Base-by-base conservation (phyloP, 2,329 filamentous ascomycete genomes). In the Fusarium euwallaceae region DNA sequence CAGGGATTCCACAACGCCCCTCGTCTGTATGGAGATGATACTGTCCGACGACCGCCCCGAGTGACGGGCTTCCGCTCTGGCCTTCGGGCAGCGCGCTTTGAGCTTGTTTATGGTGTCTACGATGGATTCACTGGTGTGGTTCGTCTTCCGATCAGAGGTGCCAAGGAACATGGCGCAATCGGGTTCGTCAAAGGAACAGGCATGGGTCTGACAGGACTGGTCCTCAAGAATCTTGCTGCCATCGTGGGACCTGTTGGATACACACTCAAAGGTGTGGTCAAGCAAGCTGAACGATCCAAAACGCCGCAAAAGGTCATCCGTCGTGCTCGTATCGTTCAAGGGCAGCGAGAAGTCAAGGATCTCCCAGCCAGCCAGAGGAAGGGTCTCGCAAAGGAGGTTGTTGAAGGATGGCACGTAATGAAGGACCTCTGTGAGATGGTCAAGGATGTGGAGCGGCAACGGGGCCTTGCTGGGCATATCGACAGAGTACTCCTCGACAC, bases 1-100 rank as follows among this genome's bases (percentile, higher is more conserved):
- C 91, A 93, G 78, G 92, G 92, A 2, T 93, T 93, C 72, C 92
- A 93, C 79, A 94, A 94, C 73, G 91, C 91, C 0, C 92, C 92
- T 2, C 88, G 91, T 3, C 85, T 94, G 0, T 94, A 94, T 74
- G 92, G 92, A 16, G 92, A 94, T 76, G 88, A 90, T 59, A 93
- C 92, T 2, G 92, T 94, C 2, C 88, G 92, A 4, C 87, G 87
- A 2, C 90, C 91, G 1, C 87, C 87, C 2, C 87, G 90, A 9
- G 89, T 94, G 48, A 93, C 91, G 1, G 92, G 91, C 3, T 87
- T 93, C 67, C 85, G 87, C 60, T 93, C 91, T 3, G 92, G 92
- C 1, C 83, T 91, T 11, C 86, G 86, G 41, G 92, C 91, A 0
- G 91, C 91, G 0, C 85, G 90, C 7, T 83, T 88, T 68, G 92